Evolutionary conservation across 2,329 filamentous ascomycete genomes (phyloP).

Genomic region (Onygenales sp.): DNA sequence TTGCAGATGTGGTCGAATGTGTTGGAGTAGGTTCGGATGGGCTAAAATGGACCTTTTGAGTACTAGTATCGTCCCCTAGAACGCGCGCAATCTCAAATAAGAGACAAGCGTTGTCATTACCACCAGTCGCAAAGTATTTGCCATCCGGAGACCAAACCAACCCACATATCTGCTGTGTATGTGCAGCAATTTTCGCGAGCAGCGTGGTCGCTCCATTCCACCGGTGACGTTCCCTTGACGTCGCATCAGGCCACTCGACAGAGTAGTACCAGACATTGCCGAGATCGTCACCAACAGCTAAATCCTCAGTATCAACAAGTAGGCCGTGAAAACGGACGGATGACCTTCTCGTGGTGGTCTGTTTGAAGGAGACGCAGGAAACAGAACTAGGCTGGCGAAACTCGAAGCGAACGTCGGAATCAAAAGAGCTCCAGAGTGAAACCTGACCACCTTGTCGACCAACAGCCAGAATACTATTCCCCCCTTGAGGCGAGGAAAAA

Average conservation of each 20-base stretch:
- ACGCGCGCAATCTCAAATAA: slow-evolving; percentile 64
- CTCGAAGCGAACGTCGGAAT: slow-evolving; percentile 60
- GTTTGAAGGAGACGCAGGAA: slow-evolving; percentile 74
- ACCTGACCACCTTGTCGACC: slow-evolving; percentile 70
- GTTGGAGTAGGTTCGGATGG: not conserved
- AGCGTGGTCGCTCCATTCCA: slow-evolving; percentile 74
- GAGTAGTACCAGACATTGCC: slow-evolving; percentile 83
- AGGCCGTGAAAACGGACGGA: slow-evolving; percentile 41
- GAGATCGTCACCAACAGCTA: slow-evolving; percentile 75
- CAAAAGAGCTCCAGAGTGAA: slow-evolving; percentile 64
- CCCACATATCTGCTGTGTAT: slow-evolving; percentile 85
- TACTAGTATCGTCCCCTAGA: slow-evolving; percentile 18
- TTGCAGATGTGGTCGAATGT: not conserved
- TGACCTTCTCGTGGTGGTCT: slow-evolving; percentile 43
- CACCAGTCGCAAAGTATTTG: slow-evolving; percentile 70
- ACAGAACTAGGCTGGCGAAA: slow-evolving; percentile 62
- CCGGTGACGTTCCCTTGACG: slow-evolving; percentile 52
- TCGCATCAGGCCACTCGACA: slow-evolving; percentile 64
- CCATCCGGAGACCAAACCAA: slow-evolving; percentile 78
- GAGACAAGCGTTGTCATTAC: slow-evolving; percentile 84
- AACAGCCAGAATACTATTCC: slow-evolving; percentile 72
- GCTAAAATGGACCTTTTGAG: not conserved
- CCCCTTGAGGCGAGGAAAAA: slow-evolving; percentile 73
- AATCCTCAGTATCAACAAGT: slow-evolving; percentile 63
- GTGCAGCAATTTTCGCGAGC: slow-evolving; percentile 65